phyloP scores from a whole-genome alignment of 306 rosid species.

The Prunus mira region DNA sequence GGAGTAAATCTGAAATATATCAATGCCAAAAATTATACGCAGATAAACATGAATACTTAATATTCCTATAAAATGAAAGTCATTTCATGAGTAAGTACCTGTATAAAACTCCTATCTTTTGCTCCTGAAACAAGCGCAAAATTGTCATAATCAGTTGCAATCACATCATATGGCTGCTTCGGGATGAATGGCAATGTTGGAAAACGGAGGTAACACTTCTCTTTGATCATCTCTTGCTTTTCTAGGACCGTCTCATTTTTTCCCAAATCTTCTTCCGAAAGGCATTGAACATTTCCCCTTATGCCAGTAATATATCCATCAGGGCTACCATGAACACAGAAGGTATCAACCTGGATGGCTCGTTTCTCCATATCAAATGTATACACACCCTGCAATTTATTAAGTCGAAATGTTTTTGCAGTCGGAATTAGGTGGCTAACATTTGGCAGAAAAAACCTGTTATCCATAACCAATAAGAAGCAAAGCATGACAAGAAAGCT shows the following conservation, averaged over 20 bases:
- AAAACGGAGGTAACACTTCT: conserved; percentile 87
- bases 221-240: conserved; percentile 75
- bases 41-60: background rate
- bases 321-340: conserved; percentile 94
- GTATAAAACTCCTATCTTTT: conserved; percentile 71
- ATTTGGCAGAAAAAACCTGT: conserved; percentile 1
- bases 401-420: conserved; percentile 19
- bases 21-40: conserved; percentile 10
- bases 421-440: conserved; percentile 5
- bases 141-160: conserved; percentile 94
- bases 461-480: background rate
- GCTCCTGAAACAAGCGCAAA: conserved; percentile 91
- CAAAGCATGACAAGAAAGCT: conserved; percentile 6
- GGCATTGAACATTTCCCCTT: conserved; percentile 90
- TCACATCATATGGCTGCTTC: conserved; percentile 91
- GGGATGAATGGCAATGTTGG: conserved; percentile 95
- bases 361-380: conserved; percentile 62
- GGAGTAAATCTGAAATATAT: conserved; percentile 74
- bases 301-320: conserved; percentile 89
- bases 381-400: conserved; percentile 70
- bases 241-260: conserved; percentile 56
- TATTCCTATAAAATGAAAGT: background rate
- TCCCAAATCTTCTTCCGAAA: conserved; percentile 60
- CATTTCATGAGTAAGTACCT: conserved; percentile 42
- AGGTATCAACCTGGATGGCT: conserved; percentile 87